Percentiles rank a stretch among this genome's conserved stretches.
Evolutionary conservation across 441 rosid species (phyloP).

Genomic region (Populus tomentosa): DNA sequence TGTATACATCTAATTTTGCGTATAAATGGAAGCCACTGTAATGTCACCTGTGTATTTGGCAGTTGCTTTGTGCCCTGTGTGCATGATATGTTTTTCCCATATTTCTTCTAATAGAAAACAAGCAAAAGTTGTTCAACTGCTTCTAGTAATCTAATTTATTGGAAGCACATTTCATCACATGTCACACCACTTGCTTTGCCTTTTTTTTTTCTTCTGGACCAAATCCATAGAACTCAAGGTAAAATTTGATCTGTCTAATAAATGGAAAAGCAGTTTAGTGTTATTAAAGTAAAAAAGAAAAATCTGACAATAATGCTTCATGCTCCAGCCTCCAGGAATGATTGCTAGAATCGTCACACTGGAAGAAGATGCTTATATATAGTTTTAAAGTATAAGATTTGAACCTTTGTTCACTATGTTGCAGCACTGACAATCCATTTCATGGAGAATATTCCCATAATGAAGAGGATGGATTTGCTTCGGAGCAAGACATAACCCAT

Average conservation of each 20-base stretch:
- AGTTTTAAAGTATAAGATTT: not conserved
- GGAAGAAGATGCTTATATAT: not conserved
- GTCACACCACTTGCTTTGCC: not conserved
- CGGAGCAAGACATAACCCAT: conserved; percentile 31
- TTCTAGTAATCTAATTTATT: too few relatives aligned
- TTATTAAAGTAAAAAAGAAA: not conserved
- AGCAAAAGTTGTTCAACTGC: too few relatives aligned
- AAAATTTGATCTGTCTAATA: not conserved
- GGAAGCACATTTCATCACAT: not conserved
- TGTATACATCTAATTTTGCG: not conserved
- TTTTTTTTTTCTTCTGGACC: not conserved
- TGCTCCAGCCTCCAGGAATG: not conserved
- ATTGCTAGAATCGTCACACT: not conserved
- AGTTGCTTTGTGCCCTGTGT: not conserved
- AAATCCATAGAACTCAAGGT: not conserved
- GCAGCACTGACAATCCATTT: conserved; percentile 2
- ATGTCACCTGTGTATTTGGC: not conserved
- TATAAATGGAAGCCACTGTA: not conserved
- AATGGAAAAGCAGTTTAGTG: not conserved
- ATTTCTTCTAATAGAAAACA: not conserved
- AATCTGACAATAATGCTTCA: not conserved
- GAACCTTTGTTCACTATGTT: not conserved
- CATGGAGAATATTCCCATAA: conserved; percentile 36
- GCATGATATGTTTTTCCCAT: not conserved
- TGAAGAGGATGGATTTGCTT: conserved; percentile 34